Base-by-base conservation (phyloP, 768 basidiomycete genomes). In the Lactarius tabidus region DNA sequence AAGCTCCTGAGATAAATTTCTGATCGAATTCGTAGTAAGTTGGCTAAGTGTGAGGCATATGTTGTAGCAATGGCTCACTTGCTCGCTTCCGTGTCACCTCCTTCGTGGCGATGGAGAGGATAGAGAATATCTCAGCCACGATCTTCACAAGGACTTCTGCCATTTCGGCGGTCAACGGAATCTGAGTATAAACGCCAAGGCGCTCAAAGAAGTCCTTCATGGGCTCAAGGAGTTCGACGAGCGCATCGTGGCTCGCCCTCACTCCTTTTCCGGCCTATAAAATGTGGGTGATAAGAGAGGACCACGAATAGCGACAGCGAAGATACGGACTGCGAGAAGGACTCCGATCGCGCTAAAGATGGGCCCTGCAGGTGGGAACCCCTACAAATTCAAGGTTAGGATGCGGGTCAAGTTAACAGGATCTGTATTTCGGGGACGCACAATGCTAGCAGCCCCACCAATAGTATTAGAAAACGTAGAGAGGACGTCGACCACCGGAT, bases 311-410 rank as follows among this genome's bases (percentile, higher is more conserved):
- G 38, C 14, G 14, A 12, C 14, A 15, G 38, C 2, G 38, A 38
- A 38, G 38, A 38, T 38, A 38, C 38, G 14, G 38, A 38, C 38
- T 3, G 38, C 14, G 15, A 38, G 57, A n/a, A 63, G 63, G 12
- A 58, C 57, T 2, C 57, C 56, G 6, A 63, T 63, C 6, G 48
- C 63, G 1, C 33, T n/a, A 38, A 63, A 45, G 17, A 63, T 45
- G 0, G 6, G 9, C 0, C 35, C 45, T 1, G 62, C 62, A 6
- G 55, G 62, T 2, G 62, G 28, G 23, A 57, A 45, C n/a, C n/a
- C 55, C 62, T 63, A 14, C 26, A 5, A 0, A 23, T 31, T 17
- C 5, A 5, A 31, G 4, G 26, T 33, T 54, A 36, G 17, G n/a
- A 18, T 23, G 48, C 9, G 28, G 36, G 20, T 7, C 6, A n/a